A percentile compares a stretch with the other conserved stretches of the same genome.
These are phyloP conservation scores for Cutaneotrichosporon mucoides DNA, from an alignment of 1,284 basidiomycete genomes.

Conservation along the genomic window DNA sequence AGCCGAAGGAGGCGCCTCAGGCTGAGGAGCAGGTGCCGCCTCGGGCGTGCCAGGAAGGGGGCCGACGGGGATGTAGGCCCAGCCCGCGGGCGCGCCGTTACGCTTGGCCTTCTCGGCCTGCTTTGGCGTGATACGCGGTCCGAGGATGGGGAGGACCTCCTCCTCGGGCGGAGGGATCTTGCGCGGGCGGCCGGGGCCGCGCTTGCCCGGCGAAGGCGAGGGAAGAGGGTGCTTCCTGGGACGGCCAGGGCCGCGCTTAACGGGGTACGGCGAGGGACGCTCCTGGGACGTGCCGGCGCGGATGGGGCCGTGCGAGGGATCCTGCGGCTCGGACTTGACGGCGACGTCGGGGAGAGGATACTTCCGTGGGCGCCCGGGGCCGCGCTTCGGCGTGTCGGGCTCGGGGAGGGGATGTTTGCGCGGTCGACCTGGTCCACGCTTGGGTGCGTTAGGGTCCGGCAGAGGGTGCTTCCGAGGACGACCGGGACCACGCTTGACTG, in stretches of 20 bases:
- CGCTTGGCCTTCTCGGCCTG: slow-evolving; percentile 17
- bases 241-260: slow-evolving; percentile 15
- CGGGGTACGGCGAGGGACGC: background rate
- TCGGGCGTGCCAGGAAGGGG: background rate
- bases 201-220: slow-evolving; percentile 5
- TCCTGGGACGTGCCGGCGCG: background rate
- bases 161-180: slow-evolving; percentile 7
- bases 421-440: background rate
- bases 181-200: slow-evolving; percentile 15
- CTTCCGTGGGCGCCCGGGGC: slow-evolving; percentile 3
- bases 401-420: slow-evolving; percentile 2
- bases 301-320: no score
- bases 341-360: background rate
- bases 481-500: slow-evolving; percentile 5
- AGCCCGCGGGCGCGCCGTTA: slow-evolving; percentile 40
- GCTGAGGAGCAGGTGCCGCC: background rate
- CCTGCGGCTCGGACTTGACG: background rate
- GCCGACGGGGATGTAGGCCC: slow-evolving; percentile 27
- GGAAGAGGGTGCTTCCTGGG: slow-evolving; percentile 9
- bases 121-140: slow-evolving; percentile 2
- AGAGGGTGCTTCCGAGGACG: slow-evolving; percentile 18
- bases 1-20: background rate
- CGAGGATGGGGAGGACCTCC: background rate
- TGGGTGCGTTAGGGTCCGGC: slow-evolving; percentile 6
- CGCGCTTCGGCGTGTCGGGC: background rate